These are phyloP conservation scores for Dipteronia sinensis DNA, from an alignment of 345 rosid genomes.

Conservation along the genomic window DNA sequence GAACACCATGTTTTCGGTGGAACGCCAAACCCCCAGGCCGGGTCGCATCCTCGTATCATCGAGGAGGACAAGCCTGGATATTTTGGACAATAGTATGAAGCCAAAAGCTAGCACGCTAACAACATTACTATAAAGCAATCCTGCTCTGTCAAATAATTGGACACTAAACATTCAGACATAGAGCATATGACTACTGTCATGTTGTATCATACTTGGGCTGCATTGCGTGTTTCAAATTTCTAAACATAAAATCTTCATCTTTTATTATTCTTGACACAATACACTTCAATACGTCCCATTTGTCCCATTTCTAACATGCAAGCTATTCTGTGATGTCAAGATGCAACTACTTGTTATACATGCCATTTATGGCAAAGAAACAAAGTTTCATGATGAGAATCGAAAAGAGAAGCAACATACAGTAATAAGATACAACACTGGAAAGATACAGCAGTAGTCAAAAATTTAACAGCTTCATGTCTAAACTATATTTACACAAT, in stretches of 20 bases:
- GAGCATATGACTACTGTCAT: neutral
- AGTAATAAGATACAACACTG: neutral
- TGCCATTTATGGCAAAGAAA: neutral
- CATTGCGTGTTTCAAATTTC: neutral
- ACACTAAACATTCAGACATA: neutral
- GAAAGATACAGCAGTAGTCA: neutral
- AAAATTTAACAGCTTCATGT: neutral
- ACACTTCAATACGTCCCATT: too few relatives aligned
- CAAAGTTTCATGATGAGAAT: neutral
- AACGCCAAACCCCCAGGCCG: too few relatives aligned
- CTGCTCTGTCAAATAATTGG: too few relatives aligned
- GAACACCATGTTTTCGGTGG: neutral
- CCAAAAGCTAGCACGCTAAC: too few relatives aligned
- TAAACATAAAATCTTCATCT: too few relatives aligned
- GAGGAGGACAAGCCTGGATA: too few relatives aligned
- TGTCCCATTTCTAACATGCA: neutral
- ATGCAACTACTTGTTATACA: neutral
- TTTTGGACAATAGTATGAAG: too few relatives aligned
- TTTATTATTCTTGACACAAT: too few relatives aligned
- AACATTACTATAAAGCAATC: too few relatives aligned
- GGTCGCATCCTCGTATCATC: too few relatives aligned
- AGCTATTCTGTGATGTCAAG: neutral
- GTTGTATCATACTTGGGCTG: neutral
- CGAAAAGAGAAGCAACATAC: neutral
- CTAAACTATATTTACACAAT: conserved; percentile 10